Conservation (phyloP, 2,329 filamentous ascomycete species). For the Geosmithia flava region DNA sequence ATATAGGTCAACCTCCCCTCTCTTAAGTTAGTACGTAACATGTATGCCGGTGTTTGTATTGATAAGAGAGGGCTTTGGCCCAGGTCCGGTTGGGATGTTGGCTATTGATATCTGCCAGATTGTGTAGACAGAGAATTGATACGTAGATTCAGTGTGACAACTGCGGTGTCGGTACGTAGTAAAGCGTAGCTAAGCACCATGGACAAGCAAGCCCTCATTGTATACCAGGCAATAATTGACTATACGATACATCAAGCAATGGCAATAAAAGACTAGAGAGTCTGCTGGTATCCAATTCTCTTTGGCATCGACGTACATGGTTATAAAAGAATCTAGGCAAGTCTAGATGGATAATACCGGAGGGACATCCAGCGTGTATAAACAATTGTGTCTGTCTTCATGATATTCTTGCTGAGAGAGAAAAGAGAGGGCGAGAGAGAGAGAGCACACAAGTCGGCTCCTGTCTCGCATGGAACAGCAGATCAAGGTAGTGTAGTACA, state of each 20-base stretch:
- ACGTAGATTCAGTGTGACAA: too few species aligned
- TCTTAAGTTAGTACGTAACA: too few species aligned
- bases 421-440: not conserved
- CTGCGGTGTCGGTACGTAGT: too few species aligned
- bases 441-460: not conserved
- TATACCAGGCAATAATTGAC: not conserved
- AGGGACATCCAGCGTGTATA: not conserved
- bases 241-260: not conserved
- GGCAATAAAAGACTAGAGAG: not conserved
- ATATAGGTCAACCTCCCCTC: too few species aligned
- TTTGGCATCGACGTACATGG: constrained; percentile 5
- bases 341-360: not conserved
- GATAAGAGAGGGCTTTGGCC: too few species aligned
- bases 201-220: not conserved
- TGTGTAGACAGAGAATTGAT: too few species aligned
- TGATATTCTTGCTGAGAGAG: not conserved
- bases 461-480: constrained; percentile 2
- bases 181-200: too few species aligned
- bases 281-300: constrained; percentile 2
- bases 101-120: too few species aligned
- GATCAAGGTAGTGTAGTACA: not conserved
- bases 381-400: not conserved
- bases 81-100: too few species aligned
- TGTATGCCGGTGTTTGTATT: too few species aligned
- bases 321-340: constrained; percentile 4